phyloP scores from a whole-genome alignment of 1,284 basidiomycete genomes.

The Chalciporus sp. region DNA sequence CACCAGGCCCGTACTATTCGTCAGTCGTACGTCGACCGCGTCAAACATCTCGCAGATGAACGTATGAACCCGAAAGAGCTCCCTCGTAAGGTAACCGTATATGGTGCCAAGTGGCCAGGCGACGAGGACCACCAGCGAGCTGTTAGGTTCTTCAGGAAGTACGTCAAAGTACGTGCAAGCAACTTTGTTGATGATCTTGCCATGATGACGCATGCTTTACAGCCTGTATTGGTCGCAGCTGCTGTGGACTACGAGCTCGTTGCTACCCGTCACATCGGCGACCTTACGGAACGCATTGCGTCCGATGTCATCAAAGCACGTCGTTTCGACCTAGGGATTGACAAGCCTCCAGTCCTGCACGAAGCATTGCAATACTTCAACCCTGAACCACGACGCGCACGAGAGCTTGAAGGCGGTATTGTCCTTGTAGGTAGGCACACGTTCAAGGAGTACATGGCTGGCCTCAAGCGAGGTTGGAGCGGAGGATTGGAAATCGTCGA shows the following conservation, averaged over 20 bases:
- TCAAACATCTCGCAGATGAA: conserved; percentile 75
- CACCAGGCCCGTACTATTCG: conserved; percentile 77
- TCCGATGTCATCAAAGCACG: conserved; percentile 71
- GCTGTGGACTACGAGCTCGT: conserved; percentile 91
- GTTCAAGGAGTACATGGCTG: conserved; percentile 93
- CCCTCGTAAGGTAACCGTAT: conserved; percentile 85
- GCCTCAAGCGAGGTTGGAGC: conserved; percentile 86
- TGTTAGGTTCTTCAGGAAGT: conserved; percentile 90
- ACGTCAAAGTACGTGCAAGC: conserved; percentile 81
- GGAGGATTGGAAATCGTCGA: conserved; percentile 71
- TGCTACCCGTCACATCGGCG: conserved; percentile 83
- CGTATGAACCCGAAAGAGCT: conserved; percentile 67
- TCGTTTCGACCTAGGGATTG: conserved; percentile 63
- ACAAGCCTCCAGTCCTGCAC: conserved; percentile 45
- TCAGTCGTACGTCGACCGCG: conserved; percentile 78
- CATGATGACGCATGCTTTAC: conserved; percentile 7
- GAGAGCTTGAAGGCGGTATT: conserved; percentile 80
- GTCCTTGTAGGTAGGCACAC: conserved; percentile 90
- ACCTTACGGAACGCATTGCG: conserved; percentile 76
- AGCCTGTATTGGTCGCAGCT: conserved; percentile 94
- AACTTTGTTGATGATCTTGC: conserved; percentile 4
- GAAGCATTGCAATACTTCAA: conserved; percentile 59
- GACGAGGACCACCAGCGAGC: conserved; percentile 91
- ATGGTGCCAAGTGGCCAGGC: conserved; percentile 89
- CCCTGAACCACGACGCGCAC: conserved; percentile 56